Evolutionary conservation across 805 yeast species (phyloP).

Genomic region (Hanseniaspora clermontiae): DNA sequence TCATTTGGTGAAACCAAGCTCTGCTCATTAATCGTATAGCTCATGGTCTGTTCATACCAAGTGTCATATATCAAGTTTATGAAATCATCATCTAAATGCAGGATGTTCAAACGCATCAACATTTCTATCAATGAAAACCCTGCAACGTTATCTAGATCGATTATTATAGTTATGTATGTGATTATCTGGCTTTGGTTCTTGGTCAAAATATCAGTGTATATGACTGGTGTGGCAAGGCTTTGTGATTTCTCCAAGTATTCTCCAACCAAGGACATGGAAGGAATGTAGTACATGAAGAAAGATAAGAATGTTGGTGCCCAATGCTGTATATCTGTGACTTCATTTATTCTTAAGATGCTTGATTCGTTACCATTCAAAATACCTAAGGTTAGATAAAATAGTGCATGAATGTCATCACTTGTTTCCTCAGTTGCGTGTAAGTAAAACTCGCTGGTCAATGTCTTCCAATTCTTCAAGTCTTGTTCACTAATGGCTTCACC

Average conservation of each 20-base stretch:
- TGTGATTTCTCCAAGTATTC: conserved; percentile 32
- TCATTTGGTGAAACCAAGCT: not conserved
- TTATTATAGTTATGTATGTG: not conserved
- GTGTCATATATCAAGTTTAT: conserved; percentile 3
- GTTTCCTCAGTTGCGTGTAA: not conserved
- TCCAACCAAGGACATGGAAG: conserved; percentile 32
- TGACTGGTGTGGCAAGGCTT: not conserved
- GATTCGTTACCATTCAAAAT: conserved; percentile 8
- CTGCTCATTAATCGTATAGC: not conserved
- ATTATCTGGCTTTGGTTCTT: conserved; percentile 1
- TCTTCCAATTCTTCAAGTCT: conserved; percentile 1
- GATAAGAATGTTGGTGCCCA: conserved; percentile 7
- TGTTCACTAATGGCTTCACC: not conserved
- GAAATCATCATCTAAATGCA: not conserved
- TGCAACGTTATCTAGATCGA: conserved; percentile 4
- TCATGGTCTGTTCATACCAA: not conserved
- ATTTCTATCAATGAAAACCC: conserved; percentile 9
- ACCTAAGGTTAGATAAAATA: not conserved
- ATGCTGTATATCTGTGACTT: not conserved
- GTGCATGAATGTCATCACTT: not conserved
- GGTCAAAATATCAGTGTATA: conserved; percentile 1
- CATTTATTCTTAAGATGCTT: not conserved
- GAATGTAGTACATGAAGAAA: conserved; percentile 49
- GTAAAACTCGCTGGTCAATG: not conserved
- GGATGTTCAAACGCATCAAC: not conserved